Evolutionary conservation across 2,329 filamentous ascomycete species (phyloP).

Genomic region (Alternaria alternata): DNA sequence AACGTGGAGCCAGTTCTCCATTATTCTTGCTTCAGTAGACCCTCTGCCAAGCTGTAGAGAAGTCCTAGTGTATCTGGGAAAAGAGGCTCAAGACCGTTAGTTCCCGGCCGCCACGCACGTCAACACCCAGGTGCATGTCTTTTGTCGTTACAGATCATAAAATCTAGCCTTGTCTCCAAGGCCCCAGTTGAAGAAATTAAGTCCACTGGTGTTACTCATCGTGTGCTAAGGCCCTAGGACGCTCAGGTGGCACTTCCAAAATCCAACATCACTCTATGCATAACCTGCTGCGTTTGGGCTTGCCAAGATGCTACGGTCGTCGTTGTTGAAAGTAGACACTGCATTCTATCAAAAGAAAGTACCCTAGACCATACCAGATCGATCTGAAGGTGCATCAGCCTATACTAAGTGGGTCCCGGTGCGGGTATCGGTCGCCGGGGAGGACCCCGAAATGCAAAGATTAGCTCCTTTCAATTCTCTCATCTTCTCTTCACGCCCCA

Average conservation of each 20-base stretch:
- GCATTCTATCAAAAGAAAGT: not conserved
- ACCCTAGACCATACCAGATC: not conserved
- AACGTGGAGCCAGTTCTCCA: not conserved
- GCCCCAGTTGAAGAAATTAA: not conserved
- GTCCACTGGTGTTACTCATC: not conserved
- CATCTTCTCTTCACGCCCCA: not conserved
- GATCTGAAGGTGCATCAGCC: not conserved
- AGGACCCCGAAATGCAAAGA: not conserved
- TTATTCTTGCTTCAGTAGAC: not conserved
- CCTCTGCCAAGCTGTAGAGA: not conserved
- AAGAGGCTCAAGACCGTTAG: not conserved
- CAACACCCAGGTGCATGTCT: not conserved
- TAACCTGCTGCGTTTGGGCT: not conserved
- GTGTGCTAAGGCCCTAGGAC: not conserved
- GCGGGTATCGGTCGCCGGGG: not conserved
- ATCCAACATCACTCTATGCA: not conserved
- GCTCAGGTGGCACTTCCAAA: not conserved
- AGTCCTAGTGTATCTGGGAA: not conserved
- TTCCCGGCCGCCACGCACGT: not conserved
- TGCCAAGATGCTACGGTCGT: not conserved
- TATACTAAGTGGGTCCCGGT: not conserved
- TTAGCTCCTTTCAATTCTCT: not conserved
- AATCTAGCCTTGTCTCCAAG: not conserved
- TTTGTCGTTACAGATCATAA: not conserved
- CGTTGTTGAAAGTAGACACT: not conserved